Evolutionary conservation across 106 monocot species (phyloP), one percentile per base, ranked within the genome.

Genomic region (Platanthera guangdongensis): DNA sequence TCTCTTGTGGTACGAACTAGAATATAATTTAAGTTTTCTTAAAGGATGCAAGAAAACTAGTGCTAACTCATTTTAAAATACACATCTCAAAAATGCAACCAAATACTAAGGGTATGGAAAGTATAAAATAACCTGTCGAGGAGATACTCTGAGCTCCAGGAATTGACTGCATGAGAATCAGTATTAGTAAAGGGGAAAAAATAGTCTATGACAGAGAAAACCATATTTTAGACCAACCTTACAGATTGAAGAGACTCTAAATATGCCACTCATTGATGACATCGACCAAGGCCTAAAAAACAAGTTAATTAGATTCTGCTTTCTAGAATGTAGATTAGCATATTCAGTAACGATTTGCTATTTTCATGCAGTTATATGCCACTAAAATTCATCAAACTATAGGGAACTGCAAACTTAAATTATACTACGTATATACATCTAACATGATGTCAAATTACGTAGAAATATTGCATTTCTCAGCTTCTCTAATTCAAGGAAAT

Each of bases 121-220:
- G 45, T 47, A 28, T 71, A 72, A 45, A 49, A 39, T 9, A 78
- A 87, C 87, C 87, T 48, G 83, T 67, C 6, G 80, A 87, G 51
- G 83, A 81, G 64, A 87, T 78, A 81, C 59, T 78, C 9, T 77
- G 87, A 68, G 74, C 51, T 60, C 83, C 78, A 78, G 59, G 4
- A 16, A 54, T 68, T 30, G 73, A 59, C 86, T 83, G 80, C 76
- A 83, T 74, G 74, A 78, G 11, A 78, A 72, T 28, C 6, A 76
- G 47, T 25, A 60, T 81, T 57, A 83, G 64, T 30, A 67, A 21
- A 30, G 18, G 47, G 51, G 47, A 45, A 13, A 54, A 8, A 22
- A 39, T 21, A 64, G 9, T 15, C 28, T 48, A 32, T 16, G 45
- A n/a, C 70, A 30, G 71, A 30, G 57, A 47, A 51, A 74, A 50